Evolutionary conservation across 139 green algal species (phyloP), one percentile per base, ranked within the genome.

Genomic region (Ostreobium quekettii): DNA sequence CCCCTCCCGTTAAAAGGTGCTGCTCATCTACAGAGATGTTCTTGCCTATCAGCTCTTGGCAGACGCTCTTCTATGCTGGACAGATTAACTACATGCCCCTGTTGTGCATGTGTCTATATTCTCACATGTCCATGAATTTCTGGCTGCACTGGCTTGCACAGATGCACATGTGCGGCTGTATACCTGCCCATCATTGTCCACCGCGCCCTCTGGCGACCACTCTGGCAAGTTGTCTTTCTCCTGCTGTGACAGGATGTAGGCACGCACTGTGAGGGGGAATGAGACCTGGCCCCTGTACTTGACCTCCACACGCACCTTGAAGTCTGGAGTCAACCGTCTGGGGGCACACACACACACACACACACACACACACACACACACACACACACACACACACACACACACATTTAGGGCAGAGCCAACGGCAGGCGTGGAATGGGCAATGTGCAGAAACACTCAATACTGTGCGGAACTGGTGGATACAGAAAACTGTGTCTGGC

Each of bases 291-390:
- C 70, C 6, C 76, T 70, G 71, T 80, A 78, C 7, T 72, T 60
- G 1, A 85, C 76, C 26, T 85, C 76, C 33, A 84, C 71, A 1
- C 76, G 67, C 2, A 87, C 70, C 59, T 79, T 82, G 72, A 87
- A 87, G 64, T 77, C 74, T 4, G 82, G 82, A 0, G 69, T 71
- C 47, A 87, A 39, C 5, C 82, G 71, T 71, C 82, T 84, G 76
- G 31, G 8, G 2, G 36, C 1, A 64, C 2, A 64, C 28, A 42
- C 15, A 59, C 22, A n/a, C n/a, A n/a, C n/a, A n/a, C n/a, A n/a
- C n/a, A n/a, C n/a, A n/a, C n/a, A n/a, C n/a, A n/a, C n/a, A n/a
- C n/a, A n/a, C n/a, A n/a, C n/a, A n/a, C n/a, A n/a, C n/a, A n/a
- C n/a, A n/a, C n/a, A n/a, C n/a, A n/a, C n/a, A n/a, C n/a, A n/a